Evolutionary conservation across 2,329 filamentous ascomycete species (phyloP).

Genomic region (Pyrenophora graminea): DNA sequence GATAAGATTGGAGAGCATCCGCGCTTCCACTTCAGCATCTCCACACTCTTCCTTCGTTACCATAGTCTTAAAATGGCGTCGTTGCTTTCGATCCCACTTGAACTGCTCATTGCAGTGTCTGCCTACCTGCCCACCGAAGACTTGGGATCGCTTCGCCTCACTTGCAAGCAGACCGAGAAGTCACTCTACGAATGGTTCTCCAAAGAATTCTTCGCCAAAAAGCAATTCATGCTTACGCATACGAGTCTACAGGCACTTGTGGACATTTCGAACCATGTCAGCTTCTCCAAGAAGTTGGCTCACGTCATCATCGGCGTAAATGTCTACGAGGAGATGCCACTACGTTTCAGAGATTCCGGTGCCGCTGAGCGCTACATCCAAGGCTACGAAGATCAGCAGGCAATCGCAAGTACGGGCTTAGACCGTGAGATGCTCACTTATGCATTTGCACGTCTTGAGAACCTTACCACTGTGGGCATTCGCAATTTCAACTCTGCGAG

Average conservation of each 20-base stretch:
- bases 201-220: constrained; percentile 67
- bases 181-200: constrained; percentile 61
- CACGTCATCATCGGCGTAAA: constrained; percentile 58
- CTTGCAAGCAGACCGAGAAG: constrained; percentile 60
- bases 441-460: constrained; percentile 60
- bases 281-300: constrained; percentile 48
- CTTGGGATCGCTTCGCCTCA: constrained; percentile 59
- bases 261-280: constrained; percentile 48
- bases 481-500: constrained; percentile 61
- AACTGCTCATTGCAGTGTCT: constrained; percentile 61
- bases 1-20: constrained; percentile 10
- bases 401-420: constrained; percentile 49
- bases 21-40: not conserved
- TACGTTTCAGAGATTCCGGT: constrained; percentile 20
- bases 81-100: constrained; percentile 55
- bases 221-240: constrained; percentile 67
- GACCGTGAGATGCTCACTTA: constrained; percentile 60
- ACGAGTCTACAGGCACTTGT: constrained; percentile 60
- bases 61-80: constrained; percentile 22
- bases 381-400: constrained; percentile 28
- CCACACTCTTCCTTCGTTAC: not conserved
- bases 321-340: constrained; percentile 22
- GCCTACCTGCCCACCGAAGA: constrained; percentile 59
- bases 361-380: constrained; percentile 22
- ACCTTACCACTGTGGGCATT: constrained; percentile 61